Conservation (phyloP, 805 yeast genomes). For the Candida broadrunensis region DNA sequence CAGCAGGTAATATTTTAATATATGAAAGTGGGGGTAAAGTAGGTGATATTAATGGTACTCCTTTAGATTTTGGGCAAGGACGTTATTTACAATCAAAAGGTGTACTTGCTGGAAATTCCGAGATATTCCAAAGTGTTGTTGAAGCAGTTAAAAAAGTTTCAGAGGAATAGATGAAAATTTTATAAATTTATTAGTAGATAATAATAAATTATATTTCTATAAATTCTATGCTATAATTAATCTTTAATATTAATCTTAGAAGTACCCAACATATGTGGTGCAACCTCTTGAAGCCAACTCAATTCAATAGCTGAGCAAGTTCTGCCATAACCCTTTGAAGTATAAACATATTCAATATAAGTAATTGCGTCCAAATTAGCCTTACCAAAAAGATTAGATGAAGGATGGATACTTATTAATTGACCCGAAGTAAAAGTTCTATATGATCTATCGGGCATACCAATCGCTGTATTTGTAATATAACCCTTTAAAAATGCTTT, state of each 20-base stretch:
- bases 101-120: constrained; percentile 75
- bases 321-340: constrained; percentile 90
- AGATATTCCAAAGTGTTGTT: constrained; percentile 49
- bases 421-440: constrained; percentile 84
- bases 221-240: not conserved
- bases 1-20: constrained; percentile 87
- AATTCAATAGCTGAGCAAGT: constrained; percentile 78
- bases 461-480: constrained; percentile 86
- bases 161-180: not conserved
- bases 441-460: constrained; percentile 91
- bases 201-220: not conserved
- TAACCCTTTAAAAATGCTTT: constrained; percentile 83
- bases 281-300: constrained; percentile 81
- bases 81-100: constrained; percentile 82
- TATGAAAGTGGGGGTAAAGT: constrained; percentile 91
- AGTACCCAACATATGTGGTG: constrained; percentile 60
- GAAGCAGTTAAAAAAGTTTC: constrained; percentile 39
- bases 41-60: constrained; percentile 74
- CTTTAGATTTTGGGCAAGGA: constrained; percentile 81
- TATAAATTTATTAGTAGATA: not conserved
- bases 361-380: constrained; percentile 75
- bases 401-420: constrained; percentile 84
- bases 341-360: constrained; percentile 93
- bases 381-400: constrained; percentile 81
- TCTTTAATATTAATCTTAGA: constrained; percentile 27